Evolutionary conservation across 768 basidiomycete genomes (phyloP).

Genomic region (Phanerodontia chrysosporium): DNA sequence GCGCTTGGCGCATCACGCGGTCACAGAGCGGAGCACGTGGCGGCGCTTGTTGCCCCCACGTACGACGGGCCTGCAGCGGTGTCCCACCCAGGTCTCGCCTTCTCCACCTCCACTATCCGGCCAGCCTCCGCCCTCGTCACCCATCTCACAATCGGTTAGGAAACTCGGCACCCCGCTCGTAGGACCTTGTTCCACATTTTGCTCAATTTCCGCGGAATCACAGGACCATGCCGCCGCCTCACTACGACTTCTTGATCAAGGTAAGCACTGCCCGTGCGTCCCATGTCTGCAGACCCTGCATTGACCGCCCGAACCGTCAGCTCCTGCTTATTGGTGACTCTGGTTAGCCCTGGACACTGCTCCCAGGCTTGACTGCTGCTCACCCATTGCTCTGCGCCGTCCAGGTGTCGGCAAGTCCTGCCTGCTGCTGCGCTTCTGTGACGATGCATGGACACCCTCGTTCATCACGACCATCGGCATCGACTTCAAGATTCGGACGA

Average conservation of each 20-base stretch:
- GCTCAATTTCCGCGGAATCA: neutral
- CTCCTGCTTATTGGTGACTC: constrained; percentile 96
- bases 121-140: neutral
- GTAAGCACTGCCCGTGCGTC: constrained; percentile 32
- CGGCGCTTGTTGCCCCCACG: constrained; percentile 3
- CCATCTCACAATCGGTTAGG: neutral
- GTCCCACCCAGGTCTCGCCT: constrained; percentile 1
- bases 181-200: neutral
- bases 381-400: constrained; percentile 9
- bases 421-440: constrained; percentile 93
- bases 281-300: neutral
- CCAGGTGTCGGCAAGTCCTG: constrained; percentile 95
- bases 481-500: constrained; percentile 99
- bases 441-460: constrained; percentile 98
- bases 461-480: constrained; percentile 99
- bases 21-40: constrained; percentile 4
- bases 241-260: constrained; percentile 98
- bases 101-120: neutral
- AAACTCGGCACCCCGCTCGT: neutral
- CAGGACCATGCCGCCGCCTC: constrained; percentile 73
- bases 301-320: constrained; percentile 35
- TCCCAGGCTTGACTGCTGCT: neutral
- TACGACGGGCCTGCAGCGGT: constrained; percentile 2
- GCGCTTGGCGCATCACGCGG: neutral
- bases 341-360: constrained; percentile 40